A percentile compares a stretch with the other conserved stretches of the same genome.
These are phyloP conservation scores for Talaromyces albobiverticillius DNA, from an alignment of 2,329 filamentous ascomycete species.

Conservation along the genomic window DNA sequence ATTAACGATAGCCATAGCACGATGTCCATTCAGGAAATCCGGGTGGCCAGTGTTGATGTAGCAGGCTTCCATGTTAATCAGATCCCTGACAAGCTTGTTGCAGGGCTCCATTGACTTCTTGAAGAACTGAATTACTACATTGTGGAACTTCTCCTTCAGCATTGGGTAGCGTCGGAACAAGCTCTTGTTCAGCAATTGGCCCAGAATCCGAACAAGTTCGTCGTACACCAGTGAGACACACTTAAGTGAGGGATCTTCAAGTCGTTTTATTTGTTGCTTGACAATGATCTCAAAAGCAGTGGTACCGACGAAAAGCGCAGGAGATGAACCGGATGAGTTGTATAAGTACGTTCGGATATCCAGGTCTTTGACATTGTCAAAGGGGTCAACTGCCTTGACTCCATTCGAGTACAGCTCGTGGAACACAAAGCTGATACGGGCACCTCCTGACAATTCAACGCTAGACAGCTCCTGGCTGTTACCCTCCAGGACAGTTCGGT, in stretches of 20 bases:
- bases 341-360: constrained; percentile 96
- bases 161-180: constrained; percentile 90
- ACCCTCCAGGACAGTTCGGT: constrained; percentile 91
- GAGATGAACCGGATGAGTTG: constrained; percentile 98
- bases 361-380: constrained; percentile 94
- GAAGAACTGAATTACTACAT: constrained; percentile 89
- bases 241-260: constrained; percentile 95
- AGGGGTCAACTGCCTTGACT: constrained; percentile 95
- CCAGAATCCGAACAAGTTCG: constrained; percentile 91
- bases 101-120: constrained; percentile 98
- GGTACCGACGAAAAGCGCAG: constrained; percentile 93
- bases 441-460: constrained; percentile 89
- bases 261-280: constrained; percentile 94
- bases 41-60: constrained; percentile 99
- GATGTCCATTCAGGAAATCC: constrained; percentile 94
- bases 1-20: constrained; percentile 97
- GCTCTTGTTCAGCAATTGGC: constrained; percentile 81
- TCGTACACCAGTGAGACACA: constrained; percentile 97
- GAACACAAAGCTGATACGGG: constrained; percentile 98
- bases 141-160: constrained; percentile 95
- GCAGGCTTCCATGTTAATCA: constrained; percentile 92
- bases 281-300: constrained; percentile 98
- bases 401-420: constrained; percentile 97
- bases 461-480: constrained; percentile 96
- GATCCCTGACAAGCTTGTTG: constrained; percentile 90